These are phyloP conservation scores for Brassica carinata DNA, from an alignment of 345 rosid genomes.

Conservation along the genomic window DNA sequence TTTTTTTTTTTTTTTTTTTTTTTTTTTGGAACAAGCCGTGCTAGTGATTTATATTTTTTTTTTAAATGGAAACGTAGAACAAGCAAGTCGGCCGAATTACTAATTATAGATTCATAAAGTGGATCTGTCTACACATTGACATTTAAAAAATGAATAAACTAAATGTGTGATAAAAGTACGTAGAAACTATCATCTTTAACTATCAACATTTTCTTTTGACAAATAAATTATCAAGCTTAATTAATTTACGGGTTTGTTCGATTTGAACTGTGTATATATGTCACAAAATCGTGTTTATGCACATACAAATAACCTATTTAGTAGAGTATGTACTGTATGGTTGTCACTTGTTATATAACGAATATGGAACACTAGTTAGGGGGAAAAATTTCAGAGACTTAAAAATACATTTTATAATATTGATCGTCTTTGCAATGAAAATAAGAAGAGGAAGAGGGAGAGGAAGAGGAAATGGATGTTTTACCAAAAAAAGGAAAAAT, in stretches of 20 bases:
- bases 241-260: not conserved
- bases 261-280: not conserved
- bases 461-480: too few species aligned
- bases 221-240: not conserved
- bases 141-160: not conserved
- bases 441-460: too few species aligned
- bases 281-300: not conserved
- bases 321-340: not conserved
- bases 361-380: not conserved
- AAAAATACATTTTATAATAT: not conserved
- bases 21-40: too few species aligned
- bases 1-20: too few species aligned
- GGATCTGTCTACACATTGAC: not conserved
- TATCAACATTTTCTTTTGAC: not conserved
- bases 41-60: too few species aligned
- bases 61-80: not conserved
- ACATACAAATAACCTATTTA: not conserved
- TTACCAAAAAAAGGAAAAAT: not conserved
- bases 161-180: not conserved
- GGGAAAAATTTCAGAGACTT: not conserved
- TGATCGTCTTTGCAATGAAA: not conserved
- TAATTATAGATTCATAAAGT: not conserved
- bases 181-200: not conserved
- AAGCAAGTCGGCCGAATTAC: not conserved
- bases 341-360: not conserved